Base-by-base conservation (phyloP, 2,329 filamentous ascomycete genomes). In the Fragosphaeria purpurea region DNA sequence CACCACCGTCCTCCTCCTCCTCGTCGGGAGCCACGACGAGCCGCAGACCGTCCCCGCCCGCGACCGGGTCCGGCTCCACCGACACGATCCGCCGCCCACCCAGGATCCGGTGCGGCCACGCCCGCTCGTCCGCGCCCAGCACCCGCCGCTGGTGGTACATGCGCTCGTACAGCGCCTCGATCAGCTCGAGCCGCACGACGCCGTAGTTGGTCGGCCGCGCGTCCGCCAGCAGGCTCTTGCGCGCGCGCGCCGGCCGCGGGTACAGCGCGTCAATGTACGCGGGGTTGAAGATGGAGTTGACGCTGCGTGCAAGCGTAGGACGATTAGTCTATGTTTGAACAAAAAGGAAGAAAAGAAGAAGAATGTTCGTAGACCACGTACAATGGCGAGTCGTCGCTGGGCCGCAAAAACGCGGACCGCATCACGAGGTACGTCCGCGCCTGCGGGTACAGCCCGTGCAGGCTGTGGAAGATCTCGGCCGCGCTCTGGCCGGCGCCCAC, bases 201-300 rank as follows among this genome's bases (percentile, higher is more conserved):
- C 88, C 86, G 66, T 97, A 97, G 72, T 97, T 97, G 54, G 91
- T 97, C 34, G 82, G 82, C 53, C 85, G 84, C 58, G 94, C 87
- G 48, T 82, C 81, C 12, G 74, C 69, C 47, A 95, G 64, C 35
- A 80, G 62, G 55, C 67, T 65, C 52, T 75, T 70, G 46, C 90
- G 85, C 54, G 82, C 73, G 43, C 74, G 71, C 1, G 82, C 69
- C 0, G 83, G 72, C 57, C 83, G 81, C 46, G 78, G 71, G 70
- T 82, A 96, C 58, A 95, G 79, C 43, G 74, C 74, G 64, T 95
- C 86, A 34, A 95, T 82, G 53, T 83, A 85, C 37, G 85, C 82
- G 1, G 91, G 91, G 70, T 97, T 89, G 74, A 97, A 97, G 63
- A 97, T 87, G 61, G 93, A 89, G 67, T 97, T 97, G 60, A 97